Evolutionary conservation across 202 grass and related monocot species (phyloP).

Genomic region (Musa balbisiana): DNA sequence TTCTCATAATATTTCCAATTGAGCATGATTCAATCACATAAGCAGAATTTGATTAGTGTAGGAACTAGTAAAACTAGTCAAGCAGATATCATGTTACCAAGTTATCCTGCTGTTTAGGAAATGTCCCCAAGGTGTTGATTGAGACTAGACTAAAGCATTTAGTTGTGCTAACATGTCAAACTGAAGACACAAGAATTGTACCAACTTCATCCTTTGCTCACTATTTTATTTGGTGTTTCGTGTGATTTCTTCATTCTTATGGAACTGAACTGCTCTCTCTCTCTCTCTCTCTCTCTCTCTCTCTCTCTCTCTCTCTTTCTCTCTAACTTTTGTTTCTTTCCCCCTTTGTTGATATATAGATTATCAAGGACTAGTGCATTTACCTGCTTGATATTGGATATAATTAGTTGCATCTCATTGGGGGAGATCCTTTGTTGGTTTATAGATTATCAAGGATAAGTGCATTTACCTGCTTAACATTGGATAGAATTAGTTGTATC

Average conservation of each 20-base stretch:
- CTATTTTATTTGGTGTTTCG: background rate
- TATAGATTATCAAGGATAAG: background rate
- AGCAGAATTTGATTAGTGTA: too few species aligned
- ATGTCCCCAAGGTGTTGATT: too few species aligned
- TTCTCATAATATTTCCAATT: background rate
- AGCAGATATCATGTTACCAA: too few species aligned
- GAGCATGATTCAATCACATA: too few species aligned
- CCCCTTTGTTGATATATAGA: background rate
- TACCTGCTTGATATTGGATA: background rate
- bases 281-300: background rate
- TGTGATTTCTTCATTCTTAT: background rate
- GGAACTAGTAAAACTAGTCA: too few species aligned
- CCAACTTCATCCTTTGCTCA: background rate
- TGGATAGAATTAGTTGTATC: conserved; percentile 1
- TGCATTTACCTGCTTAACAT: background rate
- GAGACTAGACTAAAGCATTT: background rate
- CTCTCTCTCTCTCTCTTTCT: too few species aligned
- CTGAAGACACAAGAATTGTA: background rate
- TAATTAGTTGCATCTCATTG: background rate
- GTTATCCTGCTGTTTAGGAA: too few species aligned
- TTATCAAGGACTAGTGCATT: background rate
- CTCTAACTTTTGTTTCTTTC: background rate
- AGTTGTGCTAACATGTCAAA: background rate
- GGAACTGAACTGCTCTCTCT: background rate
- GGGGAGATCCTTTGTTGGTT: background rate